Evolutionary conservation across 2,329 filamentous ascomycete species (phyloP).

Genomic region (Hypoxylon rubiginosum): DNA sequence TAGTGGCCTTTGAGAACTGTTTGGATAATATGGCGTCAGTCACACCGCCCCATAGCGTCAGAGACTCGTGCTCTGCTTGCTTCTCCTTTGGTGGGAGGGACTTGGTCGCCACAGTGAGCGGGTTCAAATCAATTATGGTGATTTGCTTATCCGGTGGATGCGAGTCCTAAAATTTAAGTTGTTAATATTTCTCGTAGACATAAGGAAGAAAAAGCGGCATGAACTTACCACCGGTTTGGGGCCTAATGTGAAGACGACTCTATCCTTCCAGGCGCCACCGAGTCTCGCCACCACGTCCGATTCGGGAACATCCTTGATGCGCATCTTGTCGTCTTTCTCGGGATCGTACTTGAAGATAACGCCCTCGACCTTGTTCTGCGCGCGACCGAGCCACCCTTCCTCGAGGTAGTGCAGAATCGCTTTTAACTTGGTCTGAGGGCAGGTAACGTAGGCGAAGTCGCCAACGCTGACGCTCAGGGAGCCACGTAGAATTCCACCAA

Average conservation of each 20-base stretch:
- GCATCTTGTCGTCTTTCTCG: conserved; percentile 82
- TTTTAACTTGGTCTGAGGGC: conserved; percentile 90
- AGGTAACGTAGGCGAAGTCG: conserved; percentile 89
- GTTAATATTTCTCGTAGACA: conserved; percentile 26
- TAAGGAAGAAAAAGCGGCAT: neutral
- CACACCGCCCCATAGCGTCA: conserved; percentile 88
- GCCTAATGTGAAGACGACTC: conserved; percentile 71
- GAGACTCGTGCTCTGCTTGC: conserved; percentile 90
- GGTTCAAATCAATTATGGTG: conserved; percentile 89
- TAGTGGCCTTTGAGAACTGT: conserved; percentile 87
- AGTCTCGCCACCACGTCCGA: conserved; percentile 86
- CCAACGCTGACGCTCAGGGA: conserved; percentile 91
- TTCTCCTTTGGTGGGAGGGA: conserved; percentile 79
- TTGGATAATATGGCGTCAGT: conserved; percentile 87
- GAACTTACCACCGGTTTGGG: conserved; percentile 71
- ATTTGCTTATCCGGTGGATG: conserved; percentile 71
- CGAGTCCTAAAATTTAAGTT: conserved; percentile 53
- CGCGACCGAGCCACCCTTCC: conserved; percentile 92
- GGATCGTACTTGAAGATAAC: conserved; percentile 93
- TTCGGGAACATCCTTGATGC: conserved; percentile 88
- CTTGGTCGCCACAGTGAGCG: conserved; percentile 84
- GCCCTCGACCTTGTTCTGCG: conserved; percentile 92
- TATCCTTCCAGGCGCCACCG: conserved; percentile 87
- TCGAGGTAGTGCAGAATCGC: conserved; percentile 93
- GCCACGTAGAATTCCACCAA: conserved; percentile 89